Evolutionary conservation across 345 rosid species (phyloP), one percentile per base, ranked within the genome.

Genomic region (Citrus inodora): DNA sequence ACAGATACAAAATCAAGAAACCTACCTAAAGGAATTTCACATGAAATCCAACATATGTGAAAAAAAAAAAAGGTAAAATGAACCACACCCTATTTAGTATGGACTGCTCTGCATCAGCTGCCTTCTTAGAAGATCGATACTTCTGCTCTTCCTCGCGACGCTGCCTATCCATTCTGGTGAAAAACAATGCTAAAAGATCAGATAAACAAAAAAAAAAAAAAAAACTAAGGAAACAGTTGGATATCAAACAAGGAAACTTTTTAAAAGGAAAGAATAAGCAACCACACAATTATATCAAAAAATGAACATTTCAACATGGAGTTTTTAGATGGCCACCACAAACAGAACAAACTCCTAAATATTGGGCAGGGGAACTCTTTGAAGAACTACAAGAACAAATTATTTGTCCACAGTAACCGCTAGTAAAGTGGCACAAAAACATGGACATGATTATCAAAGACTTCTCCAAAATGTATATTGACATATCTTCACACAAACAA

Each of bases 141-240:
- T 92, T 97, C 73, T 89, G 81, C 80, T 97, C 99, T 73, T 97
- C 99, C 89, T 97, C 99, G 1, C 98, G 92, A 13, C 98, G 98
- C 73, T 93, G 99, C 79, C 98, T 87, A 78, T 97, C 99, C 97
- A 94, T 90, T 84, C 99, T 97, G 85, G 74, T 59, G 56, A 83
- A 78, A 73, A 24, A 51, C 8, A 71, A 30, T 0, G 65, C 25
- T 6, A 48, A 73, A 63, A 17, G 33, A 27, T 75, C 51, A 77
- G 67, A 74, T 42, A 48, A 33, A 32, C 32, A 71, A 70, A 38
- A 38, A 25, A 10, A 22, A 10, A 22, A 35, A 66, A 25, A 25
- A 25, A 25, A 25, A 25, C 38, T 9, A 58, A 69, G 51, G 24
- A 27, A 64, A 25, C 56, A 27, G 22, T 13, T 73, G 60, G 16